These are phyloP conservation scores for Eucalyptus decipiens DNA, from an alignment of 345 rosid genomes.

Conservation along the genomic window DNA sequence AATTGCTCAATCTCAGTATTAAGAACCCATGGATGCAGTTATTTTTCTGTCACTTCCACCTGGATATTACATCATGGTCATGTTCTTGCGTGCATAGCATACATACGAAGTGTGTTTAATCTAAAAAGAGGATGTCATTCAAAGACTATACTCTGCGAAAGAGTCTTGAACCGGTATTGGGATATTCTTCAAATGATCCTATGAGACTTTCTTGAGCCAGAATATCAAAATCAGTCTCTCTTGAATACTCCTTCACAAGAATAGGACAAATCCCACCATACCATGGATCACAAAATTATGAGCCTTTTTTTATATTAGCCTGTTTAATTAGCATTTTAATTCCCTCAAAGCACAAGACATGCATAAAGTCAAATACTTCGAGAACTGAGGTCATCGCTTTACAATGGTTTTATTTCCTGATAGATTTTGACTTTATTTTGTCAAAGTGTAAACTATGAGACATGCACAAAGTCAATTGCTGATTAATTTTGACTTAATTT, in stretches of 20 bases:
- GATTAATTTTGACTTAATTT: background rate
- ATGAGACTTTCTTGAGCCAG: background rate
- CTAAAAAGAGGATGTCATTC: background rate
- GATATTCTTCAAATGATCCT: background rate
- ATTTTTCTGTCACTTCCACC: background rate
- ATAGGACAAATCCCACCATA: background rate
- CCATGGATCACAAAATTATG: background rate
- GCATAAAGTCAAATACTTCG: background rate
- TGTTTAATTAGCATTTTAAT: background rate
- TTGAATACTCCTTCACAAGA: background rate
- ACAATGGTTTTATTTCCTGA: background rate
- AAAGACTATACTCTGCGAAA: background rate
- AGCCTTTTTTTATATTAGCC: background rate
- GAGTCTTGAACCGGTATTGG: background rate
- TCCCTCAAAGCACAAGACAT: background rate
- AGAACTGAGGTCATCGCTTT: background rate
- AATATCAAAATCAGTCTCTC: background rate
- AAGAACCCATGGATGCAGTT: background rate
- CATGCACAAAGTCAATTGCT: background rate
- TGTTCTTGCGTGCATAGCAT: background rate
- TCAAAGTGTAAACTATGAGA: background rate
- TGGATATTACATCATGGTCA: background rate
- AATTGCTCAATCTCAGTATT: background rate
- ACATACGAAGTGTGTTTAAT: background rate
- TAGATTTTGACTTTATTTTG: background rate